Percentiles rank a stretch among this genome's conserved stretches.
These are phyloP conservation scores for Penicillium sp. DNA, from an alignment of 2,329 filamentous ascomycete genomes.

Conservation along the genomic window DNA sequence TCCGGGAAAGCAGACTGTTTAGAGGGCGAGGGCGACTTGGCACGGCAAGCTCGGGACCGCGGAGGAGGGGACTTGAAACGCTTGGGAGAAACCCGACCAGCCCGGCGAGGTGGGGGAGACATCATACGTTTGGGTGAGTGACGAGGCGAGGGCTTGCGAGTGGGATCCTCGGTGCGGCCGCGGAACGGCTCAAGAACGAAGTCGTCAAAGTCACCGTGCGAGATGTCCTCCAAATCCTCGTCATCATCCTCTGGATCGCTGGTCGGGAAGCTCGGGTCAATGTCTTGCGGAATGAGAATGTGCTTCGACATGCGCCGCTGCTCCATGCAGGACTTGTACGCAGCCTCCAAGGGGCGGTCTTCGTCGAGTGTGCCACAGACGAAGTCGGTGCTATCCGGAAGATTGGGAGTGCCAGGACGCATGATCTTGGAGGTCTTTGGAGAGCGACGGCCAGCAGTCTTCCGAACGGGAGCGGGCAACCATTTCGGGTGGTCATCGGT, in stretches of 20 bases:
- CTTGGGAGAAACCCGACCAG: slow-evolving; percentile 61
- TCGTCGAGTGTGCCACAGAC: slow-evolving; percentile 98
- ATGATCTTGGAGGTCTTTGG: slow-evolving; percentile 54
- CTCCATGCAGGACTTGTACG: slow-evolving; percentile 82
- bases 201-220: slow-evolving; percentile 55
- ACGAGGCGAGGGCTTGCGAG: slow-evolving; percentile 56
- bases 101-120: slow-evolving; percentile 56
- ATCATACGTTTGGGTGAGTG: slow-evolving; percentile 65
- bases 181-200: slow-evolving; percentile 56
- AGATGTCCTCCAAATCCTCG: slow-evolving; percentile 69
- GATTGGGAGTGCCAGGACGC: slow-evolving; percentile 71
- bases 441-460: slow-evolving; percentile 34
- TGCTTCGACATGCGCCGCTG: slow-evolving; percentile 80
- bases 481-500: slow-evolving; percentile 34
- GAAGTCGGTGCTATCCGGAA: slow-evolving; percentile 97
- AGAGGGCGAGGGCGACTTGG: slow-evolving; percentile 51
- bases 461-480: slow-evolving; percentile 34
- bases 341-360: slow-evolving; percentile 90
- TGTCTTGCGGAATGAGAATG: slow-evolving; percentile 86
- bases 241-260: slow-evolving; percentile 82
- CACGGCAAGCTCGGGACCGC: slow-evolving; percentile 51
- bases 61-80: slow-evolving; percentile 72
- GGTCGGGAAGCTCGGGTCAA: slow-evolving; percentile 94
- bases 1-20: slow-evolving; percentile 40
- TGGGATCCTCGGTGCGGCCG: slow-evolving; percentile 47